Evolutionary conservation across 2,329 filamentous ascomycete species (phyloP), one percentile per base, ranked within the genome.

Genomic region (Colletotrichum sp.): DNA sequence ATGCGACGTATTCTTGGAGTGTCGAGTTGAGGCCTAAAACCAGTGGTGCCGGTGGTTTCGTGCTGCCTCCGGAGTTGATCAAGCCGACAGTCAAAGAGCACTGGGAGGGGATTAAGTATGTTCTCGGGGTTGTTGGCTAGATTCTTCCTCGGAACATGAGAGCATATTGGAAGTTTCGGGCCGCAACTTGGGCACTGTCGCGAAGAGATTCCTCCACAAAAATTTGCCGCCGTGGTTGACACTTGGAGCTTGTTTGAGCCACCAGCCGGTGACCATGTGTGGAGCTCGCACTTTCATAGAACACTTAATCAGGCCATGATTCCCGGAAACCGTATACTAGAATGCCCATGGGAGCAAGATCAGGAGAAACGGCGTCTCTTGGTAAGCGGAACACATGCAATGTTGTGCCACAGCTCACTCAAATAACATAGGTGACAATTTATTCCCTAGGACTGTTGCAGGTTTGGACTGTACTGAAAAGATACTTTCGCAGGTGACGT

Each of bases 1-100:
- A 66, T 15, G 77, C 77, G 54, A 74, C 74, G 21, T 76, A 77
- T 31, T 77, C 76, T 47, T 78, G 76, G 76, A 78, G 70, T n/a
- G 71, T 78, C 6, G 77, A 78, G 72, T 65, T 78, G 38, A 73
- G 75, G 18, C 76, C 76, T n/a, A 67, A 65, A 16, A 76, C 21
- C 8, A 34, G 66, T 16, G 58, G 31, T 9, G 65, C 69, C 11
- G 76, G 73, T 12, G 77, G 77, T 6, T 78, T 78, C 18, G 64
- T 78, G 9, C 65, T 78, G 55, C 75, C 73, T 8, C 76, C 77
- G 5, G 73, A 75, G 36, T 70, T 72, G 16, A 78, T 78, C 63
- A 68, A 69, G 72, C 76, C 76, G 13, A 76, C 76, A 18, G 72
- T 76, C 3, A 69, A 76, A 70, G 77, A 78, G 67, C 77, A 78